These are phyloP conservation scores for Schwanniomyces polymorphus DNA, from an alignment of 805 yeast species.

Conservation along the genomic window DNA sequence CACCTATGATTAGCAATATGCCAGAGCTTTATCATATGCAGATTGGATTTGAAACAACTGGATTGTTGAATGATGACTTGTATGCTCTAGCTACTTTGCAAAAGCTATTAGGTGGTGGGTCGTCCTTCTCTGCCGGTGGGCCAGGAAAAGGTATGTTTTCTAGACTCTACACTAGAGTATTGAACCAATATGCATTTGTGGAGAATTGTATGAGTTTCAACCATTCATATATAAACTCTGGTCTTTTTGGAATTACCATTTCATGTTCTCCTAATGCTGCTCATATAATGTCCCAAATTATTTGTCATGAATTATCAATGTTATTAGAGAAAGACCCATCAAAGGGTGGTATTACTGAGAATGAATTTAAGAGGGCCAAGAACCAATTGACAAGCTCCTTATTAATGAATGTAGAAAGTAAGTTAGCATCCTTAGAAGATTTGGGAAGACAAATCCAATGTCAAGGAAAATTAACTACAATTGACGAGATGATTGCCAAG, in stretches of 20 bases:
- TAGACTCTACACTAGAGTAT: conserved; percentile 83
- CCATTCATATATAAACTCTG: conserved; percentile 87
- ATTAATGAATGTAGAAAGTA: conserved; percentile 90
- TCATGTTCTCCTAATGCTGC: conserved; percentile 88
- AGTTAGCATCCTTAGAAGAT: conserved; percentile 92
- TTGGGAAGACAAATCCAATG: conserved; percentile 92
- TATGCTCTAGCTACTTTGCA: conserved; percentile 90
- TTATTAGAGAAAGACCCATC: conserved; percentile 29
- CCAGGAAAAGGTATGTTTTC: conserved; percentile 99
- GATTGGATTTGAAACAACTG: conserved; percentile 84
- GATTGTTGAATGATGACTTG: conserved; percentile 80
- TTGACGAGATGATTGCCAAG: conserved; percentile 76
- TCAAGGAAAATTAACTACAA: conserved; percentile 71
- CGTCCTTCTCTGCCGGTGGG: conserved; percentile 97
- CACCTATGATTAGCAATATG: conserved; percentile 44
- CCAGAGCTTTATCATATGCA: conserved; percentile 85
- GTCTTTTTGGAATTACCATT: conserved; percentile 85
- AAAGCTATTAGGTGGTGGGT: conserved; percentile 92
- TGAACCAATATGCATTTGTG: conserved; percentile 87
- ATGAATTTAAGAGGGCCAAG: conserved; percentile 86
- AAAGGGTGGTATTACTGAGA: conserved; percentile 61
- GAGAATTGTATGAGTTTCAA: conserved; percentile 88
- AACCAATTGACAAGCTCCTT: conserved; percentile 86
- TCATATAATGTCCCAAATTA: conserved; percentile 75
- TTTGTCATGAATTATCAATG: conserved; percentile 47